Conservation (phyloP, 2,329 filamentous ascomycete species). For the Metarhizium anisopliae region DNA sequence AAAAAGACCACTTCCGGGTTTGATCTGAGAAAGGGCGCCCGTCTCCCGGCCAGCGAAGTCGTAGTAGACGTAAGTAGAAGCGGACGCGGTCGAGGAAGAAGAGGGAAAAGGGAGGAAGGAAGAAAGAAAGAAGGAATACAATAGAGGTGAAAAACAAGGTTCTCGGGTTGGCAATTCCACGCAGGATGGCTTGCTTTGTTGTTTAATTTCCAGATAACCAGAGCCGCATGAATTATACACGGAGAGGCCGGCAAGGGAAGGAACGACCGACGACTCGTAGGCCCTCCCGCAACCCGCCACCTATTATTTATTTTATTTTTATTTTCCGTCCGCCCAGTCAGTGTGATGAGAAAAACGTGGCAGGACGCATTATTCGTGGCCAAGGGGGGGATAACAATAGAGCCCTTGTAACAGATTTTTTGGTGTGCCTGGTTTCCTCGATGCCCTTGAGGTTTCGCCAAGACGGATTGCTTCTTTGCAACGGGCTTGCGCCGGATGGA, state of each 20-base stretch:
- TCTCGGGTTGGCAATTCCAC: not conserved
- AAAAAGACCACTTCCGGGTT: not conserved
- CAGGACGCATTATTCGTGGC: not conserved
- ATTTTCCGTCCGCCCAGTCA: not conserved
- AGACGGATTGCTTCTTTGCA: not conserved
- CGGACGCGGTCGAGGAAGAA: too few relatives aligned
- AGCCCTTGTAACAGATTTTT: not conserved
- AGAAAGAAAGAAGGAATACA: not conserved
- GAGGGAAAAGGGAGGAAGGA: not conserved
- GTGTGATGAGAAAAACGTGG: not conserved
- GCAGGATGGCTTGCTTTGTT: not conserved
- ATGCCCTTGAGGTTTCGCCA: not conserved
- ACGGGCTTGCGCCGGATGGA: too few relatives aligned
- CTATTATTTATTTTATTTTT: too few relatives aligned
- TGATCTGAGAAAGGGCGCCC: not conserved
- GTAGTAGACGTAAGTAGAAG: too few relatives aligned
- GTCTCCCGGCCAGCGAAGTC: too few relatives aligned
- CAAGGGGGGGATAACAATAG: not conserved
- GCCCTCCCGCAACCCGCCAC: too few relatives aligned
- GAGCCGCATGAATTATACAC: not conserved
- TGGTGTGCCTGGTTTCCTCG: not conserved
- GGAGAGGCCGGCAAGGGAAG: not conserved
- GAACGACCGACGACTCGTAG: not conserved
- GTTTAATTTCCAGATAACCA: not conserved
- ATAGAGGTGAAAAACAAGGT: not conserved